These are phyloP conservation scores for Sequoiadendron giganteum DNA, from an alignment of 75 land plant species.

Conservation along the genomic window DNA sequence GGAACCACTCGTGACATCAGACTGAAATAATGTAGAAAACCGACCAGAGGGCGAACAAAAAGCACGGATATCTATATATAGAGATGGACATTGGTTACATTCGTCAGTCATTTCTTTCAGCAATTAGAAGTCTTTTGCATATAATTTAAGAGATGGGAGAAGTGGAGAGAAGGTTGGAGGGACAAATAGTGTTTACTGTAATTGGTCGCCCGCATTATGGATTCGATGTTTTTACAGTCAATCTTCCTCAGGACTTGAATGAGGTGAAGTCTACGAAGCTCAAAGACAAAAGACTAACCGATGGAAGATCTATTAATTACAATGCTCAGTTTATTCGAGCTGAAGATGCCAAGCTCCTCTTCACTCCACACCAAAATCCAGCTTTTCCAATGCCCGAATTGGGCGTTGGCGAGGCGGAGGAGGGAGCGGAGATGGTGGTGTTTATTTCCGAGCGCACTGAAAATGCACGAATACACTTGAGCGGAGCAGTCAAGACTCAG, in stretches of 20 bases:
- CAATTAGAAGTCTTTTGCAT: no score
- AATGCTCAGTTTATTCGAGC: no score
- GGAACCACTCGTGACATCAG: no score
- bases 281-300: no score
- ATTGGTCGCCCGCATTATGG: constrained; percentile 56
- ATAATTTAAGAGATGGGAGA: no score
- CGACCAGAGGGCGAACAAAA: no score
- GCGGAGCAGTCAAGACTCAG: neutral
- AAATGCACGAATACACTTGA: constrained; percentile 34
- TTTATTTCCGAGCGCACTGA: constrained; percentile 32
- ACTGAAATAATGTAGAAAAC: no score
- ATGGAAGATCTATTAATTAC: no score
- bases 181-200: constrained; percentile 49
- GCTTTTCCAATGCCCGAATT: neutral
- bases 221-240: constrained; percentile 63
- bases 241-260: neutral
- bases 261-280: no score
- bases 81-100: no score
- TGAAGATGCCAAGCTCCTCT: neutral
- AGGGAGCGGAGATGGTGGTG: constrained; percentile 19
- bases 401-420: neutral
- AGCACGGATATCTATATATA: no score
- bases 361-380: constrained; percentile 13
- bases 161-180: neutral
- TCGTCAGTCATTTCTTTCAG: no score